Conservation (phyloP, 441 rosid species). For the Flueggea neowawraea region DNA sequence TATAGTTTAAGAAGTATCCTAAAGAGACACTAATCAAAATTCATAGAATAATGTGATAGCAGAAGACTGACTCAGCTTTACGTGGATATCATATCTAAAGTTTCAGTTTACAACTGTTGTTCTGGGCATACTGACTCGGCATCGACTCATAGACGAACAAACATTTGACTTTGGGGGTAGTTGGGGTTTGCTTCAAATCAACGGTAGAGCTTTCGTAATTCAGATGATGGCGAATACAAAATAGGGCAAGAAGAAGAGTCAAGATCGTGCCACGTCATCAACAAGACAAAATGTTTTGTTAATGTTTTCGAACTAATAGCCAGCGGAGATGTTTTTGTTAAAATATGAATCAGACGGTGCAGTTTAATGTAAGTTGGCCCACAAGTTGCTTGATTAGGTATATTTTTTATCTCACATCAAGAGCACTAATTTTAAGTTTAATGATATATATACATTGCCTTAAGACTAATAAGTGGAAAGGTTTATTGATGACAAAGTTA, state of each 20-base stretch:
- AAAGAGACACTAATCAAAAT: too few relatives aligned
- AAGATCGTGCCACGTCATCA: too few relatives aligned
- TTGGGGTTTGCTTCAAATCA: background rate
- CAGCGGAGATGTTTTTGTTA: background rate
- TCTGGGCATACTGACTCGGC: slow-evolving; percentile 23
- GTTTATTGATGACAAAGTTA: too few relatives aligned
- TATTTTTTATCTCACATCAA: too few relatives aligned
- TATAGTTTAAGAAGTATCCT: too few relatives aligned
- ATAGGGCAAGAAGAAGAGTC: too few relatives aligned
- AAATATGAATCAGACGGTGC: background rate
- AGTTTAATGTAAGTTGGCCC: too few relatives aligned
- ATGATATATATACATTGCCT: too few relatives aligned
- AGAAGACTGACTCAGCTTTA: slow-evolving; percentile 17
- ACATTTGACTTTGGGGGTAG: slow-evolving; percentile 5
- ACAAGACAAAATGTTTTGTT: background rate
- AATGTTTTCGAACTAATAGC: background rate
- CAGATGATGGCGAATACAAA: background rate
- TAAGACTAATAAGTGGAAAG: too few relatives aligned
- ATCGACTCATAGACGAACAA: slow-evolving; percentile 22
- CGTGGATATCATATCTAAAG: slow-evolving; percentile 22
- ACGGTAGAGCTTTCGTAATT: background rate
- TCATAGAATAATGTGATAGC: too few relatives aligned
- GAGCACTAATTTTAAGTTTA: too few relatives aligned
- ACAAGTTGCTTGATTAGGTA: too few relatives aligned
- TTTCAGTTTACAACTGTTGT: background rate